Evolutionary conservation across 2,329 filamentous ascomycete species (phyloP).

Genomic region (Aspergillus sp.): DNA sequence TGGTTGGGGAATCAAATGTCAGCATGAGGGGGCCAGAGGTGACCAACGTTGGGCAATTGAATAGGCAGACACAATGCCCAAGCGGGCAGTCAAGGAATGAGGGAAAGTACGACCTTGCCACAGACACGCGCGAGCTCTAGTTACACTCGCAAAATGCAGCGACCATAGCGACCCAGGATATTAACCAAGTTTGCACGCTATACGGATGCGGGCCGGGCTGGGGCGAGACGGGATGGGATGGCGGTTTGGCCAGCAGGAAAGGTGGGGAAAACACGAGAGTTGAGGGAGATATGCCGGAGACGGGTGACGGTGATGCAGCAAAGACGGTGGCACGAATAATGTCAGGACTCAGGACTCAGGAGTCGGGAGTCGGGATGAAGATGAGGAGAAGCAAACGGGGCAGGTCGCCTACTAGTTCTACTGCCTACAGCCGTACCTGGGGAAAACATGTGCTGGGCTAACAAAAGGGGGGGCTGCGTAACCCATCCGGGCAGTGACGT

Average conservation of each 20-base stretch:
- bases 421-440: slow-evolving; percentile 9
- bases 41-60: background rate
- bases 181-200: slow-evolving; percentile 25
- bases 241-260: background rate
- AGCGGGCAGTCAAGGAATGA: background rate
- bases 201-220: slow-evolving; percentile 25
- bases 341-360: background rate
- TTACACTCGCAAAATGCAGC: slow-evolving; percentile 19
- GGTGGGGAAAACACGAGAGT: background rate
- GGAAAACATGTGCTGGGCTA: slow-evolving; percentile 7
- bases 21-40: slow-evolving; percentile 9
- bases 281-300: background rate
- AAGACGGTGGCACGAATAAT: background rate
- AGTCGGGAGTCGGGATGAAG: background rate
- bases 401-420: slow-evolving; percentile 13
- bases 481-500: slow-evolving; percentile 26
- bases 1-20: slow-evolving; percentile 7
- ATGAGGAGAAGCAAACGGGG: background rate
- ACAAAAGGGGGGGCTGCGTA: slow-evolving; percentile 3
- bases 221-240: slow-evolving; percentile 2
- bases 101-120: slow-evolving; percentile 13
- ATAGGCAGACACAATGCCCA: slow-evolving; percentile 2
- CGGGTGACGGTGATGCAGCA: background rate
- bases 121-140: slow-evolving; percentile 20
- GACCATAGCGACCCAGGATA: slow-evolving; percentile 30